Conservation (phyloP, 352 stramenopile species). For the Pythium utonaiense region DNA sequence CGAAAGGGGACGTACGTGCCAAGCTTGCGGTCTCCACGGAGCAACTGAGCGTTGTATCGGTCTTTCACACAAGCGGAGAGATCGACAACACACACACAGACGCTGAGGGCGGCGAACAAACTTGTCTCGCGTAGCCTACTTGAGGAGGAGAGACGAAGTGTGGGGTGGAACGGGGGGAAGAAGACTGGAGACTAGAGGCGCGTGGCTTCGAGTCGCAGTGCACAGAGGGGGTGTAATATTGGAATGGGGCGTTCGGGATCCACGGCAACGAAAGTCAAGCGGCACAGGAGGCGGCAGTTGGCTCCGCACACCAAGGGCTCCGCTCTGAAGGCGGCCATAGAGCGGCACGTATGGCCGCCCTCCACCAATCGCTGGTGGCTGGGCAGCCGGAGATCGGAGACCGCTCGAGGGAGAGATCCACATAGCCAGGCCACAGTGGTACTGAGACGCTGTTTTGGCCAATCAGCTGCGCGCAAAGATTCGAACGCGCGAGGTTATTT, state of each 20-base stretch:
- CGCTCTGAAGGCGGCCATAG: background rate
- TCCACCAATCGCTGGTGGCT: constrained; percentile 16
- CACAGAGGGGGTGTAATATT: background rate
- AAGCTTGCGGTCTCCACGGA: constrained; percentile 5
- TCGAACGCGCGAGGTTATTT: background rate
- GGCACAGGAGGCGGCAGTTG: background rate
- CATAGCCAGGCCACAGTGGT: background rate
- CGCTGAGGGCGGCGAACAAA: constrained; percentile 2
- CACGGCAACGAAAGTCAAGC: background rate
- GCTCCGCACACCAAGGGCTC: background rate
- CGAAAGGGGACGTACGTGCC: constrained; percentile 17
- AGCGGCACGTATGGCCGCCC: constrained; percentile 5
- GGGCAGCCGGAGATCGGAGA: background rate
- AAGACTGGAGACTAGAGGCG: background rate
- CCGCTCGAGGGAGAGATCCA: background rate
- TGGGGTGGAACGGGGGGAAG: background rate
- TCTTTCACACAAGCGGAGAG: background rate
- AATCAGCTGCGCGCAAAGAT: background rate
- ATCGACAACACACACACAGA: constrained; percentile 7
- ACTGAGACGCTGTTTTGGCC: background rate
- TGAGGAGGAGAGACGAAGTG: background rate
- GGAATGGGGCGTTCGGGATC: background rate
- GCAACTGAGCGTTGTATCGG: background rate
- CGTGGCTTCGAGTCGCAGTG: constrained; percentile 1
- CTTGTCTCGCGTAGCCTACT: constrained; percentile 9